A percentile compares a stretch with the other conserved stretches of the same genome.
These are phyloP conservation scores for Neoscytalidium dimidiatum DNA, from an alignment of 2,329 filamentous ascomycete genomes.

Conservation along the genomic window DNA sequence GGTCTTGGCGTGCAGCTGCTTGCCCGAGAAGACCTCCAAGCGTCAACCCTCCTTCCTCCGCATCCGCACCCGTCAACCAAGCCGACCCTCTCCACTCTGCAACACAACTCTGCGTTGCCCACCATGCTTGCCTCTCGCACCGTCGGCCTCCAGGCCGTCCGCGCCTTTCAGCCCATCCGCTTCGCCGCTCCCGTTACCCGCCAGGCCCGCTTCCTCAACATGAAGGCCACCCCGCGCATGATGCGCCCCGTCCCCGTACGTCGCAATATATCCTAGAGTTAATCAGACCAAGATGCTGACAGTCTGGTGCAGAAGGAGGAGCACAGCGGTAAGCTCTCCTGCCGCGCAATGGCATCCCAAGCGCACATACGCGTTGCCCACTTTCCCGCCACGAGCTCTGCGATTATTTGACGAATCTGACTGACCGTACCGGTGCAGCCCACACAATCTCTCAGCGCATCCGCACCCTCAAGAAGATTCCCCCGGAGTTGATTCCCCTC, in stretches of 20 bases:
- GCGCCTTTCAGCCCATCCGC: constrained; percentile 19
- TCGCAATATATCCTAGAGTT: constrained; percentile 25
- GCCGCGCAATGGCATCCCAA: background rate
- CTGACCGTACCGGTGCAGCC: constrained; percentile 54
- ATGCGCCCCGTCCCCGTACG: constrained; percentile 70
- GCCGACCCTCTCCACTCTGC: constrained; percentile 33
- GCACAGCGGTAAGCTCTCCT: constrained; percentile 56
- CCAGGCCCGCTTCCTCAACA: constrained; percentile 20
- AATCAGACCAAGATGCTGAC: constrained; percentile 40
- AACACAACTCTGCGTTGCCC: constrained; percentile 27
- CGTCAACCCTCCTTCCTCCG: constrained; percentile 28
- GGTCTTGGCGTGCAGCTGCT: constrained; percentile 13
- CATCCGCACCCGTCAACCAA: constrained; percentile 24
- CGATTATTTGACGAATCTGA: background rate
- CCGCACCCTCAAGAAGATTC: constrained; percentile 84
- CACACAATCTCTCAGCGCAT: constrained; percentile 97
- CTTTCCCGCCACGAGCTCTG: background rate
- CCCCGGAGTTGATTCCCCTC: constrained; percentile 90
- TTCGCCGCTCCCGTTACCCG: constrained; percentile 17
- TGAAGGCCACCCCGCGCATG: constrained; percentile 52
- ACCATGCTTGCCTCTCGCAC: constrained; percentile 40
- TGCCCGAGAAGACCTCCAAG: background rate
- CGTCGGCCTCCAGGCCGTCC: constrained; percentile 36
- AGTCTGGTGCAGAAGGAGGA: constrained; percentile 58
- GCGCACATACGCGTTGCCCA: background rate